These are phyloP conservation scores for Fomitopsis pinicola DNA, from an alignment of 1,284 basidiomycete genomes.

Conservation along the genomic window DNA sequence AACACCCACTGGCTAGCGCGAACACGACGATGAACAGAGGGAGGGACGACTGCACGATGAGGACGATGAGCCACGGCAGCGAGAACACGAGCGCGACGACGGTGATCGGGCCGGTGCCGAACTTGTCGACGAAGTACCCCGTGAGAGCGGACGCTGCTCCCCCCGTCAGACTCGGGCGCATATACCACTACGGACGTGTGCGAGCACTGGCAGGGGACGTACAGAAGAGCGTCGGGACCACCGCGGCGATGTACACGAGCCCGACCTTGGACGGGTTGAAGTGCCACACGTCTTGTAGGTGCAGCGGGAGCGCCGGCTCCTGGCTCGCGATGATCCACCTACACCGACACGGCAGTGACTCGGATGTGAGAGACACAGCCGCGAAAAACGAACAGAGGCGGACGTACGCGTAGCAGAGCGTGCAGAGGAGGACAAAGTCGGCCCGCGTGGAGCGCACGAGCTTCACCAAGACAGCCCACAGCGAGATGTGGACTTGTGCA, in stretches of 20 bases:
- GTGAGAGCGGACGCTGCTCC: constrained; percentile 52
- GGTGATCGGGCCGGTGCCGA: constrained; percentile 59
- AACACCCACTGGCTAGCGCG: constrained; percentile 48
- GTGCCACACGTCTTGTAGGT: constrained; percentile 57
- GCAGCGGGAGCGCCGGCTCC: constrained; percentile 67
- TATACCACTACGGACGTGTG: not conserved
- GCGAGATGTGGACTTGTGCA: constrained; percentile 8
- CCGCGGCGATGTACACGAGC: constrained; percentile 66
- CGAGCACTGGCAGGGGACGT: constrained; percentile 15
- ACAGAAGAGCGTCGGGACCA: constrained; percentile 67
- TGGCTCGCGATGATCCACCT: constrained; percentile 51
- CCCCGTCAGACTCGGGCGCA: not conserved
- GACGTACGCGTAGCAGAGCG: constrained; percentile 59
- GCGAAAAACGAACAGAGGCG: not conserved
- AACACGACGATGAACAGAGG: constrained; percentile 60
- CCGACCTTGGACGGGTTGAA: constrained; percentile 62
- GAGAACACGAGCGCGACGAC: constrained; percentile 45
- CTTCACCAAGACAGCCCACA: constrained; percentile 30
- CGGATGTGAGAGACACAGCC: not conserved
- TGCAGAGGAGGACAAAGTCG: constrained; percentile 43
- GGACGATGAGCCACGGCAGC: constrained; percentile 63
- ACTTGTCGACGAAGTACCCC: constrained; percentile 58
- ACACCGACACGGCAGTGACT: not conserved
- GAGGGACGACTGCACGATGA: constrained; percentile 49
- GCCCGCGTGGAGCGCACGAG: constrained; percentile 55